Evolutionary conservation across 306 rosid genomes (phyloP).

Genomic region (Trifolium pratense): DNA sequence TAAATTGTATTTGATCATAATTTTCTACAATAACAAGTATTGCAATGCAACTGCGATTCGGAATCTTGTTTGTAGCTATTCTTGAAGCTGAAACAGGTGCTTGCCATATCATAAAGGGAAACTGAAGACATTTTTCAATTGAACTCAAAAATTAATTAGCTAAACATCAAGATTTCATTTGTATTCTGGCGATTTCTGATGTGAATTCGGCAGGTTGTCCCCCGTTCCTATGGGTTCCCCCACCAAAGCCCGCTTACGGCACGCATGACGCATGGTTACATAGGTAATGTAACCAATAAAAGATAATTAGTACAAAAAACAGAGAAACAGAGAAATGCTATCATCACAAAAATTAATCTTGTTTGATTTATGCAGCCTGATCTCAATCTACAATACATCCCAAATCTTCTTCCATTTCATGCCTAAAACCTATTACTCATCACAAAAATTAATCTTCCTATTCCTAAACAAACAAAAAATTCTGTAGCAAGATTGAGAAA

Average conservation of each 20-base stretch:
- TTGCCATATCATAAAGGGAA: constrained; percentile 5
- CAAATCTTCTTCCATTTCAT: too few relatives aligned
- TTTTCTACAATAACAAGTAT: neutral
- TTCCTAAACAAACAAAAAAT: constrained; percentile 3
- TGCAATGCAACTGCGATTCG: neutral
- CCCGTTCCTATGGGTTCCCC: too few relatives aligned
- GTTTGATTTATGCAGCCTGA: constrained; percentile 26
- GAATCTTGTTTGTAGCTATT: constrained; percentile 13
- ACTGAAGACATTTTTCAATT: constrained; percentile 10
- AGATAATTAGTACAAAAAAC: neutral
- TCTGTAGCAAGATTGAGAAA: constrained; percentile 17
- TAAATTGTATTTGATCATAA: neutral
- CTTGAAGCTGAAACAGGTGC: constrained; percentile 24
- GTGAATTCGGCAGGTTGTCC: too few relatives aligned
- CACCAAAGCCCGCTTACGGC: too few relatives aligned
- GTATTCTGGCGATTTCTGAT: too few relatives aligned
- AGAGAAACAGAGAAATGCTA: too few relatives aligned
- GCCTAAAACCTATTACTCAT: too few relatives aligned
- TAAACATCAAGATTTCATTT: too few relatives aligned
- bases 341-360: too few relatives aligned
- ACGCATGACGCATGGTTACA: too few relatives aligned
- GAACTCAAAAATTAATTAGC: neutral
- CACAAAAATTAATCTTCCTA: constrained; percentile 22
- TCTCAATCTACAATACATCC: constrained; percentile 3
- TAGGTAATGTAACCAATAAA: neutral